Evolutionary conservation across 148 eudicot genomes (phyloP).

Genomic region (Camellia lanceoleosa): DNA sequence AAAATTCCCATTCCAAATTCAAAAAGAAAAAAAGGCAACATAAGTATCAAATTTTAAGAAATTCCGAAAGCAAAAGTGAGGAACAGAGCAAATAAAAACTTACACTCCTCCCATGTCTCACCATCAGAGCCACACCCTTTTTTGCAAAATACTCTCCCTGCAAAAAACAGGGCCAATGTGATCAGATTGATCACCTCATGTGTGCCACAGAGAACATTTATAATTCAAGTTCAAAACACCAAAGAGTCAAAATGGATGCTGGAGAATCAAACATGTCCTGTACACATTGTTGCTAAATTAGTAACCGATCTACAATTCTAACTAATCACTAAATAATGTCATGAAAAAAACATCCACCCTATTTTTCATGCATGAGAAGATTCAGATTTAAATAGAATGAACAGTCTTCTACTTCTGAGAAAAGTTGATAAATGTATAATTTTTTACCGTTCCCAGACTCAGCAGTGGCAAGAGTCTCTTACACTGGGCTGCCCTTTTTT

Average conservation of each 20-base stretch:
- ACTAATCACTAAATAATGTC: neutral
- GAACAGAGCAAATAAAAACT: conserved; percentile 31
- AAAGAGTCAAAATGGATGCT: neutral
- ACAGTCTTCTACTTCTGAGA: too few species aligned
- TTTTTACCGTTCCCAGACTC: too few species aligned
- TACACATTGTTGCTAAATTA: neutral
- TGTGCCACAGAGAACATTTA: neutral
- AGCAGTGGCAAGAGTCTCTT: too few species aligned
- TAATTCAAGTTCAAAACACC: neutral
- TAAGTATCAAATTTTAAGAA: conserved; percentile 6
- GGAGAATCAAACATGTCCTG: too few species aligned
- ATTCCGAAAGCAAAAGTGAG: neutral
- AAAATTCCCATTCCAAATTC: too few species aligned
- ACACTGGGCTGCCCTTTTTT: too few species aligned
- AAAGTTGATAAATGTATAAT: too few species aligned
- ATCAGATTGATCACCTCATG: neutral
- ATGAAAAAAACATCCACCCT: neutral
- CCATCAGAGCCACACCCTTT: conserved; percentile 92
- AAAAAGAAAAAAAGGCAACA: too few species aligned
- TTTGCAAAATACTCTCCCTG: conserved; percentile 98
- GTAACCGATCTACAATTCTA: neutral
- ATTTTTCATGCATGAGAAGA: too few species aligned
- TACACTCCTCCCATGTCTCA: conserved; percentile 95
- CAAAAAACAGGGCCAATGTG: conserved; percentile 8
- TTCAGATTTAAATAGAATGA: too few species aligned